Conservation (phyloP, 2,329 filamentous ascomycete genomes). For the Cytospora mali region DNA sequence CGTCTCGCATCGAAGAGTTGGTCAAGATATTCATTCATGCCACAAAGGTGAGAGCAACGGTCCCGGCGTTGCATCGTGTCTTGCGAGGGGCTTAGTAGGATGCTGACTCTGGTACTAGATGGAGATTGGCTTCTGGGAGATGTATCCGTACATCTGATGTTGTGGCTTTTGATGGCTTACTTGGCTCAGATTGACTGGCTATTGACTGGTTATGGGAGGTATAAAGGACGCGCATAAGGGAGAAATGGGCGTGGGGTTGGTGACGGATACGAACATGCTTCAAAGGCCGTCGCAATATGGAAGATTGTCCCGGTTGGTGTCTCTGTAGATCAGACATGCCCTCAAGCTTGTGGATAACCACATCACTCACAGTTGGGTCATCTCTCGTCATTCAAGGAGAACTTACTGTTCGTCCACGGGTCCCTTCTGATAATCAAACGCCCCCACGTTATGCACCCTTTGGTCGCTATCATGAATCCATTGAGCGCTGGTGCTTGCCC, state of each 20-base stretch:
- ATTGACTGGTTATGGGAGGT: neutral
- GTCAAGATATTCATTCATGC: conserved; percentile 83
- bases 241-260: neutral
- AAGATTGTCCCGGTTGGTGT: too few relatives aligned
- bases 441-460: too few relatives aligned
- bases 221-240: neutral
- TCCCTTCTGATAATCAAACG: too few relatives aligned
- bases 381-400: too few relatives aligned
- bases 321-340: too few relatives aligned
- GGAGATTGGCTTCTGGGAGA: conserved; percentile 76
- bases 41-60: conserved; percentile 65
- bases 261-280: neutral
- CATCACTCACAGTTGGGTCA: too few relatives aligned
- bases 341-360: too few relatives aligned
- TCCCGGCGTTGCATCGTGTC: neutral
- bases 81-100: conserved; percentile 25
- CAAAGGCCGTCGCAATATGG: too few relatives aligned
- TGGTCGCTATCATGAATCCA: too few relatives aligned
- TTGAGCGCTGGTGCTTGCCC: too few relatives aligned
- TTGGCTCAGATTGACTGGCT: neutral
- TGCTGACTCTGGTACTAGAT: conserved; percentile 52
- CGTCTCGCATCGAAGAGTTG: conserved; percentile 76
- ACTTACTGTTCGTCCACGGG: too few relatives aligned
- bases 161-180: neutral
- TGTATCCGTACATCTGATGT: conserved; percentile 43